Conservation (phyloP, 768 basidiomycete genomes). For the Coprinopsis strossmayeri region DNA sequence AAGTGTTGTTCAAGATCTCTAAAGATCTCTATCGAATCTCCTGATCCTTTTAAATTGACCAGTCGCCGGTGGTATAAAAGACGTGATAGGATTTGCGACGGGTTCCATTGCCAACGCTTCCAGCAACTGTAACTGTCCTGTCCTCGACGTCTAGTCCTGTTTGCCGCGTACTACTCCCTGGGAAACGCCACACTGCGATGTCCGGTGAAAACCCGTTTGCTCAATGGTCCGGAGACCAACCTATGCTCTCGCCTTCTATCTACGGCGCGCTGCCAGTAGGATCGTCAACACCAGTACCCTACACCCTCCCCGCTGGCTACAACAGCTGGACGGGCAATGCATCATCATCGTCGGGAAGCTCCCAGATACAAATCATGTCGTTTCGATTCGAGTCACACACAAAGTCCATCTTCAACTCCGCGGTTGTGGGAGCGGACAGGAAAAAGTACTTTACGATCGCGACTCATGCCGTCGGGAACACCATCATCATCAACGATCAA, state of each 20-base stretch:
- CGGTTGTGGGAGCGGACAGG: slow-evolving; percentile 3
- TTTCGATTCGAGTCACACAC: slow-evolving; percentile 7
- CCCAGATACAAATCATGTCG: slow-evolving; percentile 8
- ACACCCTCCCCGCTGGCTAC: background rate
- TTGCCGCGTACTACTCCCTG: too few relatives aligned
- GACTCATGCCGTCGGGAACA: slow-evolving; percentile 33
- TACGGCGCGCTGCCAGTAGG: slow-evolving; percentile 13
- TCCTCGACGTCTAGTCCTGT: too few relatives aligned
- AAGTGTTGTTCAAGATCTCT: too few relatives aligned
- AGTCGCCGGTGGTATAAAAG: too few relatives aligned
- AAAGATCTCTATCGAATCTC: too few relatives aligned
- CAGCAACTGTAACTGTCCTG: too few relatives aligned
- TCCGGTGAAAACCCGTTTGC: slow-evolving; percentile 10
- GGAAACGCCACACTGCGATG: background rate
- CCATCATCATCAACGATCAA: slow-evolving; percentile 8
- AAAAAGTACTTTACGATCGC: slow-evolving; percentile 56
- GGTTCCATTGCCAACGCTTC: too few relatives aligned
- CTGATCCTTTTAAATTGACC: too few relatives aligned
- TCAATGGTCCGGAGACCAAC: slow-evolving; percentile 38
- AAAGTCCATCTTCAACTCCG: slow-evolving; percentile 6
- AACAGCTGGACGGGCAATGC: background rate
- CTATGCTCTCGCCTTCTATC: slow-evolving; percentile 44
- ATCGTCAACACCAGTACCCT: slow-evolving; percentile 6
- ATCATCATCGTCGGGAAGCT: background rate
- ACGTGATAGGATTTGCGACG: too few relatives aligned